Evolutionary conservation across 2,329 filamentous ascomycete genomes (phyloP).

Genomic region (Juglanconis sp.): DNA sequence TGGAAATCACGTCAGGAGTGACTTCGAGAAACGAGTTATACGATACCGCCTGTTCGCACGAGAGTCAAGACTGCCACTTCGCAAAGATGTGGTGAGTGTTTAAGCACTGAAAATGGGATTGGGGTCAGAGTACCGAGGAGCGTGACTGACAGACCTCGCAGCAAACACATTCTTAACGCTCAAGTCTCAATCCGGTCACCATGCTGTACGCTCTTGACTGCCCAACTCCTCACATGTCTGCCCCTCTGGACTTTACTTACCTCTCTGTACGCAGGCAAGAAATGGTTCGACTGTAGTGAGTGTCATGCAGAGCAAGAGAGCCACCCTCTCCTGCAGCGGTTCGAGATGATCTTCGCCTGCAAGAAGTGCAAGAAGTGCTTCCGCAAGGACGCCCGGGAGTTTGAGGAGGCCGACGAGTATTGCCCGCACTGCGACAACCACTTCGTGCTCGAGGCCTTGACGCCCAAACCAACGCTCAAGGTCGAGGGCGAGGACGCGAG

Average conservation of each 20-base stretch:
- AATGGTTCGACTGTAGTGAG: constrained; percentile 98
- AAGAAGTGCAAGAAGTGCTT: constrained; percentile 99
- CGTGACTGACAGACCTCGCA: constrained; percentile 33
- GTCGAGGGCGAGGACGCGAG: constrained; percentile 90
- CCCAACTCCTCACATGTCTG: not conserved
- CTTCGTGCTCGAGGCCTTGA: constrained; percentile 85
- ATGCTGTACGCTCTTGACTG: constrained; percentile 66
- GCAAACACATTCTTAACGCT: constrained; percentile 97
- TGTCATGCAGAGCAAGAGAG: constrained; percentile 81
- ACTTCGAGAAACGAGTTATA: not conserved
- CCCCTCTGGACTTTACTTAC: not conserved
- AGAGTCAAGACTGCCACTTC: not conserved
- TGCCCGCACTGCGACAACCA: constrained; percentile 99
- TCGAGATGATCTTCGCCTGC: constrained; percentile 93
- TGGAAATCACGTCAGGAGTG: constrained; percentile 4
- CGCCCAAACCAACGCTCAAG: constrained; percentile 76
- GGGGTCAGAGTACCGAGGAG: too few relatives aligned
- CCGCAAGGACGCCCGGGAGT: constrained; percentile 86
- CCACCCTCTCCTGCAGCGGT: constrained; percentile 71
- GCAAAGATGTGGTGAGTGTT: constrained; percentile 17
- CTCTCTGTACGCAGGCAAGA: constrained; percentile 59
- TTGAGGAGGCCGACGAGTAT: constrained; percentile 97
- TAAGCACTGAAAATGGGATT: not conserved
- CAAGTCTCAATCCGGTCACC: constrained; percentile 94
- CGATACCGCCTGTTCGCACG: not conserved